Base-by-base conservation (phyloP, 2,329 filamentous ascomycete genomes). In the Aureobasidium pullulans region DNA sequence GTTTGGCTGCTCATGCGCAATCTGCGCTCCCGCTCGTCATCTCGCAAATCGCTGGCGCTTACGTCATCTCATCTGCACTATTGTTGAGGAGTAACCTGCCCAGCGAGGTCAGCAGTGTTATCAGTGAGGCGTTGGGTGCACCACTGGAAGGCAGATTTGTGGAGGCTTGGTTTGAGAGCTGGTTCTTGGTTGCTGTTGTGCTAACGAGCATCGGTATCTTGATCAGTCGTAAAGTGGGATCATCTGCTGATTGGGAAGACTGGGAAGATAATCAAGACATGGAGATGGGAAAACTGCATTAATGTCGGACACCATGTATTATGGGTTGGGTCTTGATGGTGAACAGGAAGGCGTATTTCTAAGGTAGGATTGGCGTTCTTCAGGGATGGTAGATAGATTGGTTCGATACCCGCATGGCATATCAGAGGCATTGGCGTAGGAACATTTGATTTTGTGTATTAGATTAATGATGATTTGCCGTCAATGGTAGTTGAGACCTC, bases 161-260 rank as follows among this genome's bases (percentile, higher is more conserved):
- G 5, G 85, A 95, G 67, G 79, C 83, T 32, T 96, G 90, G 90
- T 96, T 96, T 66, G 90, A 96, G 71, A 85, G 84, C 7, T 93
- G 90, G 86, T 96, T 95, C 71, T 72, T 96, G 59, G 70, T 85
- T 2, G 86, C 87, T 5, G 87, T 85, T 62, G 75, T 78, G 0
- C 68, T 81, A 11, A 94, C 90, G 1, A 84, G 80, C 1, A 68
- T 82, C n/a, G 89, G 88, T 0, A 84, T 95, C 23, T 89, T 87
- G 79, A 70, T 91, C 4, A 87, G 88, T 0, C 79, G 84, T 62
- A 85, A 83, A 68, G 75, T 90, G 2, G 75, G 73, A 0, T 73
- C 75, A 29, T 48, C 43, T 58, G 36, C 36, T 28, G 71, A 67
- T 50, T 63, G 64, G 47, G 66, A 70, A 39, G 74, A 70, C 66